These are phyloP conservation scores for Hypoxylon crocopeplum DNA, from an alignment of 495 filamentous ascomycete species.

Conservation along the genomic window DNA sequence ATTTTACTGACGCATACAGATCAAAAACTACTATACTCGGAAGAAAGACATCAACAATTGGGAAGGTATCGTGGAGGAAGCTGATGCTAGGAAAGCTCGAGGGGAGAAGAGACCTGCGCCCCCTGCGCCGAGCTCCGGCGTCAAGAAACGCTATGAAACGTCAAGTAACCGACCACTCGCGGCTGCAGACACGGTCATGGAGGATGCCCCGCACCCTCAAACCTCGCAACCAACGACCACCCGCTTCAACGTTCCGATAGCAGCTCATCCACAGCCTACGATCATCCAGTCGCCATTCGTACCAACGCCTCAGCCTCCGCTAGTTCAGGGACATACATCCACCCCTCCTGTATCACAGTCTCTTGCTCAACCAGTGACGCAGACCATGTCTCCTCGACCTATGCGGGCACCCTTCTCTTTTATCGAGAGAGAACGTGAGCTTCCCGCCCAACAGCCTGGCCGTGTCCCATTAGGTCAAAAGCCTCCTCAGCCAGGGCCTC, in stretches of 20 bases:
- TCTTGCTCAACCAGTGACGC: slow-evolving; percentile 37
- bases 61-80: slow-evolving; percentile 69
- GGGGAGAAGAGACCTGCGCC: slow-evolving; percentile 79
- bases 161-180: slow-evolving; percentile 60
- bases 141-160: slow-evolving; percentile 55
- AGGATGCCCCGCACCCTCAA: slow-evolving; percentile 51
- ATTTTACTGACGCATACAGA: slow-evolving; percentile 59
- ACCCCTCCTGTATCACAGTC: slow-evolving; percentile 38
- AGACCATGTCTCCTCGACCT: slow-evolving; percentile 51
- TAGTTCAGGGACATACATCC: slow-evolving; percentile 31
- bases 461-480: slow-evolving; percentile 38
- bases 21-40: slow-evolving; percentile 90
- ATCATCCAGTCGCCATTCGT: slow-evolving; percentile 34
- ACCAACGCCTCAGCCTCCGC: slow-evolving; percentile 28
- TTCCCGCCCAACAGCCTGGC: slow-evolving; percentile 29
- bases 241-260: slow-evolving; percentile 54
- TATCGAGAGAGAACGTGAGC: slow-evolving; percentile 38
- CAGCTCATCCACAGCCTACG: slow-evolving; percentile 40
- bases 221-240: slow-evolving; percentile 39
- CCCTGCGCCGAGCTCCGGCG: slow-evolving; percentile 61
- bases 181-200: slow-evolving; percentile 65
- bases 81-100: slow-evolving; percentile 70
- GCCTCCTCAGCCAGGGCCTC: slow-evolving; percentile 25
- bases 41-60: slow-evolving; percentile 78
- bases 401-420: slow-evolving; percentile 46